phyloP scores from a whole-genome alignment of 495 filamentous ascomycete species.

The Schizothecium vesticola region DNA sequence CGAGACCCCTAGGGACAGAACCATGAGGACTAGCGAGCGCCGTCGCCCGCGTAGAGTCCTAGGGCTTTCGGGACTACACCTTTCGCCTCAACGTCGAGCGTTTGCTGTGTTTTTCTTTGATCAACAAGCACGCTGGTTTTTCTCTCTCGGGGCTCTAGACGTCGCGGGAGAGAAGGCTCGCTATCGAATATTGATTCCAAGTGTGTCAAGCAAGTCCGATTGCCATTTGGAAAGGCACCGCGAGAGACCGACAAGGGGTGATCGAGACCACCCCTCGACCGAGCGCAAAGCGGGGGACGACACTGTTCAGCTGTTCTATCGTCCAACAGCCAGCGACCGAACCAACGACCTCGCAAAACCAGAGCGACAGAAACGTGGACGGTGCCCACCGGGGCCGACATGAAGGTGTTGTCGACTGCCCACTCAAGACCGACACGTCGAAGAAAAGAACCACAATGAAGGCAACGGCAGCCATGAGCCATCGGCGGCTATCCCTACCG shows the following conservation, averaged over 20 bases:
- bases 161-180: not conserved
- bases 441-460: not conserved
- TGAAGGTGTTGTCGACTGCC: not conserved
- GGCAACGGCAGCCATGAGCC: not conserved
- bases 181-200: not conserved
- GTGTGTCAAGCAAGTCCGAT: not conserved
- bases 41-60: not conserved
- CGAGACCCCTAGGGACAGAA: conserved; percentile 8
- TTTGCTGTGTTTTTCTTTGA: not conserved
- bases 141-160: not conserved
- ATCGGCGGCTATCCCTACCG: not conserved
- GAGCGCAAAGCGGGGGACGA: not conserved
- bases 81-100: not conserved
- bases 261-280: not conserved
- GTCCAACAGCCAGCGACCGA: too few species aligned
- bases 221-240: not conserved
- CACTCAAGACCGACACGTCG: not conserved
- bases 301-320: not conserved
- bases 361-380: not conserved
- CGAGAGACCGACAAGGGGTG: not conserved
- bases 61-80: not conserved
- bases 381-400: not conserved
- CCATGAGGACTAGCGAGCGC: conserved; percentile 2
- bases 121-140: not conserved
- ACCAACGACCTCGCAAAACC: not conserved